phyloP scores from a whole-genome alignment of 202 grass and related monocot species.

The Musa balbisiana region DNA sequence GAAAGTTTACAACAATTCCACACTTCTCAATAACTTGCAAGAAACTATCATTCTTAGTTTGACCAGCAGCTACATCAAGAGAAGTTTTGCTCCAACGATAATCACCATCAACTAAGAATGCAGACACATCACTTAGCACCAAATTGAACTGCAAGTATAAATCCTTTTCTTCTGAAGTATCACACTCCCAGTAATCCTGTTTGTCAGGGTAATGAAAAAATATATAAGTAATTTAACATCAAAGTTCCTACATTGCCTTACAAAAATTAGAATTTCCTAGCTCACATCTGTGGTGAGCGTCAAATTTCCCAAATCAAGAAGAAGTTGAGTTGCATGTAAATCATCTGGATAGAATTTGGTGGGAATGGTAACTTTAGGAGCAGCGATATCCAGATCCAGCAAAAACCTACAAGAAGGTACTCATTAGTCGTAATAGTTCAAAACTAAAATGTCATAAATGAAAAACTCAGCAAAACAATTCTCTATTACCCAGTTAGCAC shows the following conservation, averaged over 20 bases:
- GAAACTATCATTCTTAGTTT: slow-evolving; percentile 36
- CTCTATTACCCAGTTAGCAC: too few species aligned
- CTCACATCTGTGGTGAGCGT: slow-evolving; percentile 49
- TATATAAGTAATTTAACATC: too few species aligned
- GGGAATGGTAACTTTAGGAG: slow-evolving; percentile 90
- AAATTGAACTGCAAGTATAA: slow-evolving; percentile 96
- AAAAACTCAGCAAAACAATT: too few species aligned
- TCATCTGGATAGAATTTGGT: slow-evolving; percentile 83
- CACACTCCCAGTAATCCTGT: slow-evolving; percentile 77
- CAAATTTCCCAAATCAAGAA: slow-evolving; percentile 93
- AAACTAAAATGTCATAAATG: neutral
- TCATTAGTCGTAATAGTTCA: neutral
- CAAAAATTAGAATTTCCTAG: neutral
- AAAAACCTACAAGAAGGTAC: slow-evolving; percentile 55
- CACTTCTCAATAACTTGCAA: slow-evolving; percentile 94
- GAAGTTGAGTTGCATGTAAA: slow-evolving; percentile 76
- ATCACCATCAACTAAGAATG: slow-evolving; percentile 93
- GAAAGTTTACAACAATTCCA: slow-evolving; percentile 82
- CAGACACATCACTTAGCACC: slow-evolving; percentile 89
- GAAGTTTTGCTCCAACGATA: slow-evolving; percentile 47
- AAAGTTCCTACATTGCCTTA: neutral
- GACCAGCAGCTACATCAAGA: slow-evolving; percentile 23
- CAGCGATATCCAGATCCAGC: slow-evolving; percentile 93
- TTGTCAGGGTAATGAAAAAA: too few species aligned
- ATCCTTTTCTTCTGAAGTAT: slow-evolving; percentile 59